Evolutionary conservation across 1,139 yeast species (phyloP).

Genomic region (Nakaseomyces sp.): DNA sequence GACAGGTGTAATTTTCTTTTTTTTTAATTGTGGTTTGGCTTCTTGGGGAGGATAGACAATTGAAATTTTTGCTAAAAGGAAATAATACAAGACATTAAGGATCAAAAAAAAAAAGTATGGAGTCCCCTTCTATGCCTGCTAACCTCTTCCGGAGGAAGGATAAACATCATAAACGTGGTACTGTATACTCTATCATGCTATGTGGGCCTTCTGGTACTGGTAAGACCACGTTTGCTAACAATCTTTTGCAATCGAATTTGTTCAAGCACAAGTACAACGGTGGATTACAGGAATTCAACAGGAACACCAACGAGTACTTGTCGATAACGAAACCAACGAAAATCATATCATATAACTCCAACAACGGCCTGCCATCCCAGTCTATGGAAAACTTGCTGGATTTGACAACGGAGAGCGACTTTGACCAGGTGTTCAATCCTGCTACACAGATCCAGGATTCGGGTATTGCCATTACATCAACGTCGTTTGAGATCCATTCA

Average conservation of each 20-base stretch:
- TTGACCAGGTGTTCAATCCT: conserved; percentile 31
- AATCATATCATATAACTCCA: conserved; percentile 32
- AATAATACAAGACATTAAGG: not conserved
- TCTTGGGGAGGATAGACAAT: too few species aligned
- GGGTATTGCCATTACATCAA: conserved; percentile 54
- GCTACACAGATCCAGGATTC: conserved; percentile 43
- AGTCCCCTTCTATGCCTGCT: conserved; percentile 18
- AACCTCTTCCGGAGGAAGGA: conserved; percentile 32
- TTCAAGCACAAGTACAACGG: conserved; percentile 46
- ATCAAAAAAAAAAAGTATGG: not conserved
- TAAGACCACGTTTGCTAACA: conserved; percentile 73
- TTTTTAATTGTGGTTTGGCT: too few species aligned
- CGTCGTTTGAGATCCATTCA: conserved; percentile 42
- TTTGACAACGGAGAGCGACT: conserved; percentile 6
- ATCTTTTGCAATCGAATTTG: conserved; percentile 55
- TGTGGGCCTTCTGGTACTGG: conserved; percentile 76
- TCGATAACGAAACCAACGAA: conserved; percentile 29
- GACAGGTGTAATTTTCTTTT: too few species aligned
- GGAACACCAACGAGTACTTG: conserved; percentile 17
- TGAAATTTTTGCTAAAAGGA: too few species aligned
- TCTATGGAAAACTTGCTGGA: conserved; percentile 4
- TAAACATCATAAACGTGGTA: conserved; percentile 76
- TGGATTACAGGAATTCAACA: conserved; percentile 13
- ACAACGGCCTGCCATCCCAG: conserved; percentile 27
- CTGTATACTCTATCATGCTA: conserved; percentile 71